These are phyloP conservation scores for Entomophthora muscae DNA, from an alignment of 371 early-diverging fungal species.

Conservation along the genomic window DNA sequence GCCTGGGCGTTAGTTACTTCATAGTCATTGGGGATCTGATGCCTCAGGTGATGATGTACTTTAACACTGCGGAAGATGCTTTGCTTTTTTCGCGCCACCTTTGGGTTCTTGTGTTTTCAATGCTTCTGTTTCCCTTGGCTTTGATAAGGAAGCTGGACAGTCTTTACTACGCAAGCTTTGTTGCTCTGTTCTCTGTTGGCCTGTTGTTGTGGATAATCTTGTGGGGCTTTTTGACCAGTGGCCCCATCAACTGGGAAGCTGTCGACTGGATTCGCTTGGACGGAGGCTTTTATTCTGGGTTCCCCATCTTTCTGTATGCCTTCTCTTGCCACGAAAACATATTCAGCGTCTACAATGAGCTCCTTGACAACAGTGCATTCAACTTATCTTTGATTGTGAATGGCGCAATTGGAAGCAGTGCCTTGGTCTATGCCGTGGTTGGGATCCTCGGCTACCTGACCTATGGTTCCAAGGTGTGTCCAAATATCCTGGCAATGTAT, in stretches of 20 bases:
- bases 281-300: conserved; percentile 47
- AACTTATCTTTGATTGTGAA: background rate
- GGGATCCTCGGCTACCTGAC: conserved; percentile 86
- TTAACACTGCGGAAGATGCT: conserved; percentile 22
- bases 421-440: conserved; percentile 32
- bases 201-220: conserved; percentile 75
- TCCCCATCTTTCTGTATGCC: conserved; percentile 98
- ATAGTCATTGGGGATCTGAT: conserved; percentile 92
- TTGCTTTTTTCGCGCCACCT: conserved; percentile 24
- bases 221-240: conserved; percentile 52
- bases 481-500: conserved; percentile 84
- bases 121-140: conserved; percentile 52
- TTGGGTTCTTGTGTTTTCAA: conserved; percentile 71
- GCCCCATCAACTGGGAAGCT: conserved; percentile 28
- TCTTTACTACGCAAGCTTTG: conserved; percentile 81
- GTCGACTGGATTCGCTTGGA: conserved; percentile 32
- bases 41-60: conserved; percentile 37
- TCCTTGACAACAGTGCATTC: conserved; percentile 52
- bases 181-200: conserved; percentile 73
- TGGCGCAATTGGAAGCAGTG: background rate
- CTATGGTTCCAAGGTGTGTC: conserved; percentile 69
- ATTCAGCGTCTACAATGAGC: conserved; percentile 84
- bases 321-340: conserved; percentile 94
- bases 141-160: conserved; percentile 81
- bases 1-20: conserved; percentile 94